Percentiles rank a stretch among this genome's conserved stretches.
These are phyloP conservation scores for Ceratobasidium sp. DNA, from an alignment of 1,284 basidiomycete genomes.

Conservation along the genomic window DNA sequence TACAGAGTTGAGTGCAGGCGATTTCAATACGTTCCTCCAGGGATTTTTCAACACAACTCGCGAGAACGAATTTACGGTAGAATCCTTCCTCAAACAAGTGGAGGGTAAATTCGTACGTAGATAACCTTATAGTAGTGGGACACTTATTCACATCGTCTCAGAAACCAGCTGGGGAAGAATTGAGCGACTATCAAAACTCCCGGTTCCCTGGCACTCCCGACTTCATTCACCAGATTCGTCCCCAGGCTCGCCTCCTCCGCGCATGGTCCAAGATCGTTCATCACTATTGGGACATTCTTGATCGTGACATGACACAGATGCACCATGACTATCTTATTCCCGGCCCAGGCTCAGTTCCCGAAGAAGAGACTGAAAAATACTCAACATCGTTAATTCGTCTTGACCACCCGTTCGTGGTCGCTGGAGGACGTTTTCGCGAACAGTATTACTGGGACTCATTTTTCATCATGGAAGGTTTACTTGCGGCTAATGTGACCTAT, in stretches of 20 bases:
- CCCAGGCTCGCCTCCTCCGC: neutral
- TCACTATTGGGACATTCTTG: no score
- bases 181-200: neutral
- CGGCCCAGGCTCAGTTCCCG: neutral
- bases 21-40: neutral
- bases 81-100: neutral
- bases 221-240: neutral
- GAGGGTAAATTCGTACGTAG: neutral
- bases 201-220: neutral
- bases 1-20: neutral
- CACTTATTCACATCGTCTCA: neutral
- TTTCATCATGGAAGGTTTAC: constrained; percentile 78
- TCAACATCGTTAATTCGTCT: constrained; percentile 89
- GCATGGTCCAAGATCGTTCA: constrained; percentile 19
- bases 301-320: constrained; percentile 8
- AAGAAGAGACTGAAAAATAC: constrained; percentile 61
- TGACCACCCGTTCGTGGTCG: constrained; percentile 91
- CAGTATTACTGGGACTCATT: no score
- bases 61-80: neutral
- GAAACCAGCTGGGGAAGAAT: neutral
- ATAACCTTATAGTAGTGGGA: neutral
- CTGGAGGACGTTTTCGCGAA: constrained; percentile 84
- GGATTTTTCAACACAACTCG: no score
- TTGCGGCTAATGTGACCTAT: constrained; percentile 81
- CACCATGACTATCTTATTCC: neutral